Percentiles rank a stretch among this genome's conserved stretches.
phyloP scores from a whole-genome alignment of 1,139 yeast genomes.

The Taiozyma sp. region DNA sequence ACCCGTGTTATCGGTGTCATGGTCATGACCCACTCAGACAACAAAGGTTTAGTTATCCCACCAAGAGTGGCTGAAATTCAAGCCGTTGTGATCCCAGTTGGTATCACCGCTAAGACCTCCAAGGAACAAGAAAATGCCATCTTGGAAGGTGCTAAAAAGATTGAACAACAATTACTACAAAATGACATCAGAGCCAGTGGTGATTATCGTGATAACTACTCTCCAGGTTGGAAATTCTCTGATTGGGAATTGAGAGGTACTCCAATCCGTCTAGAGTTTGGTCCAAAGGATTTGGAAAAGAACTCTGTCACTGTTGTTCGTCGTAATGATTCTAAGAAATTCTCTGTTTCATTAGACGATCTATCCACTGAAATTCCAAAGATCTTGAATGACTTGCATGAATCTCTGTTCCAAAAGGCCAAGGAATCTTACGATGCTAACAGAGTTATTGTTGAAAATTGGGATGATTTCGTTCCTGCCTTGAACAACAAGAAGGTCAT shows the following conservation, averaged over 20 bases:
- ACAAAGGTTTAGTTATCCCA: constrained; percentile 96
- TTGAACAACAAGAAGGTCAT: constrained; percentile 89
- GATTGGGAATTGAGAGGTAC: constrained; percentile 97
- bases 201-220: constrained; percentile 90
- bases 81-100: constrained; percentile 92
- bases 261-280: constrained; percentile 90
- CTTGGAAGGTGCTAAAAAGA: constrained; percentile 60
- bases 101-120: constrained; percentile 82
- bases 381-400: constrained; percentile 77
- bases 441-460: constrained; percentile 72
- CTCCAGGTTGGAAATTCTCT: constrained; percentile 99
- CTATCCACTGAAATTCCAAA: constrained; percentile 67
- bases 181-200: constrained; percentile 71
- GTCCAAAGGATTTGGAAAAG: constrained; percentile 89
- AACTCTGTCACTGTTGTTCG: constrained; percentile 83
- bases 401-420: constrained; percentile 70
- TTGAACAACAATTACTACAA: constrained; percentile 53
- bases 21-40: constrained; percentile 98
- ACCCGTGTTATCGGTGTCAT: constrained; percentile 99
- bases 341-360: constrained; percentile 57
- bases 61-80: constrained; percentile 95
- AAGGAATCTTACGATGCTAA: constrained; percentile 80
- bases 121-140: constrained; percentile 70
- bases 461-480: constrained; percentile 92
- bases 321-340: constrained; percentile 84